Percentiles rank a stretch among this genome's conserved stretches.
Conservation (phyloP, 2,329 filamentous ascomycete genomes). For the Sordariomycetes sp. region DNA sequence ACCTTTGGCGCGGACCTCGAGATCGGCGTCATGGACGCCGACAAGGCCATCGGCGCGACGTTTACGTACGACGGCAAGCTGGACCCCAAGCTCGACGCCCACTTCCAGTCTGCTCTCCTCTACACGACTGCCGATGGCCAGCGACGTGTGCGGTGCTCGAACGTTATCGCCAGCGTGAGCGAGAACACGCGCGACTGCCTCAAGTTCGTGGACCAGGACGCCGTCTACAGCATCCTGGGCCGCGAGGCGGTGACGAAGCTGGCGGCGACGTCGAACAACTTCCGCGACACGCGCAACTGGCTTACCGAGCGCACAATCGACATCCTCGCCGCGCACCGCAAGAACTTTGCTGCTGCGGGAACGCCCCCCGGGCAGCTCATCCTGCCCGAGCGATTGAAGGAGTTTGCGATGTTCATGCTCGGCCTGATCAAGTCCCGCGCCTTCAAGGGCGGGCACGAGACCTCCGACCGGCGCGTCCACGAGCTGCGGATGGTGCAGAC, state of each 20-base stretch:
- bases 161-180: constrained; percentile 84
- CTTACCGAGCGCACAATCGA: constrained; percentile 89
- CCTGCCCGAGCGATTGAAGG: constrained; percentile 88
- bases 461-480: constrained; percentile 79
- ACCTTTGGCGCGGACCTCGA: constrained; percentile 91
- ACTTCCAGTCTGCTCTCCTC: constrained; percentile 89
- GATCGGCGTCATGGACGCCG: constrained; percentile 81
- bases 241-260: constrained; percentile 91
- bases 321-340: constrained; percentile 81
- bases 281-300: constrained; percentile 75
- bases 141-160: constrained; percentile 81
- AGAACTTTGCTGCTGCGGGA: constrained; percentile 69
- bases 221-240: constrained; percentile 74
- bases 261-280: constrained; percentile 48
- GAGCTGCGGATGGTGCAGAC: constrained; percentile 82
- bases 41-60: constrained; percentile 83
- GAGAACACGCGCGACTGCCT: constrained; percentile 73
- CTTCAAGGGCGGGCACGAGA: constrained; percentile 86
- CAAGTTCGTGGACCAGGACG: constrained; percentile 93
- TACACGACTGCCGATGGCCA: constrained; percentile 89
- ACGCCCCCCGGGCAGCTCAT: constrained; percentile 89
- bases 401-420: constrained; percentile 93
- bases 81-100: constrained; percentile 90
- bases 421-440: constrained; percentile 80
- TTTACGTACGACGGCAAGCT: constrained; percentile 96